phyloP scores from a whole-genome alignment of 2,329 filamentous ascomycete genomes.

The Microcyclosporella mali region DNA sequence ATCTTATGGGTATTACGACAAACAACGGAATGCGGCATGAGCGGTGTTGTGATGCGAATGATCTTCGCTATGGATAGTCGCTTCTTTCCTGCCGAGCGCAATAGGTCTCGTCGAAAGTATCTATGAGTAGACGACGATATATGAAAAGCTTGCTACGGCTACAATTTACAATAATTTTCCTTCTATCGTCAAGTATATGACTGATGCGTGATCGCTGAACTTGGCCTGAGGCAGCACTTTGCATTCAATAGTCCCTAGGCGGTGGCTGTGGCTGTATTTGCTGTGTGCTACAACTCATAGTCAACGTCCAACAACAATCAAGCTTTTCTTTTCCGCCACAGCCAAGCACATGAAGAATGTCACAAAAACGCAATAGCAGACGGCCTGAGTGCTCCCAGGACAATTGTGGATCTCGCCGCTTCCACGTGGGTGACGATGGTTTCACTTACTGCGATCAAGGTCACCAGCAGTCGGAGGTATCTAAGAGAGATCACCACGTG shows the following conservation, averaged over 20 bases:
- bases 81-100: slow-evolving; percentile 19
- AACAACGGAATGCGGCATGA: slow-evolving; percentile 22
- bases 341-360: slow-evolving; percentile 18
- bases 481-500: background rate
- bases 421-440: slow-evolving; percentile 65
- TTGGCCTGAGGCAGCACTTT: no score
- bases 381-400: slow-evolving; percentile 25
- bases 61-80: slow-evolving; percentile 21
- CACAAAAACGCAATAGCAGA: slow-evolving; percentile 12
- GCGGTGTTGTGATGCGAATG: slow-evolving; percentile 20
- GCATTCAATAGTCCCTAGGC: no score
- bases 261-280: no score
- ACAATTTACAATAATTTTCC: background rate
- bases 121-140: slow-evolving; percentile 20
- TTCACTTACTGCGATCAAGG: slow-evolving; percentile 73
- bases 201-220: no score
- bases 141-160: slow-evolving; percentile 9
- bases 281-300: no score
- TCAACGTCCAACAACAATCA: background rate
- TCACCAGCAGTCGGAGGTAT: slow-evolving; percentile 65
- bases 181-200: no score
- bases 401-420: slow-evolving; percentile 64
- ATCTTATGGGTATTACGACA: slow-evolving; percentile 17
- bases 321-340: no score
- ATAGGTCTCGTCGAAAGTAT: slow-evolving; percentile 18